Base-by-base conservation (phyloP, 2,329 filamentous ascomycete species). In the Phialophora macrospora region DNA sequence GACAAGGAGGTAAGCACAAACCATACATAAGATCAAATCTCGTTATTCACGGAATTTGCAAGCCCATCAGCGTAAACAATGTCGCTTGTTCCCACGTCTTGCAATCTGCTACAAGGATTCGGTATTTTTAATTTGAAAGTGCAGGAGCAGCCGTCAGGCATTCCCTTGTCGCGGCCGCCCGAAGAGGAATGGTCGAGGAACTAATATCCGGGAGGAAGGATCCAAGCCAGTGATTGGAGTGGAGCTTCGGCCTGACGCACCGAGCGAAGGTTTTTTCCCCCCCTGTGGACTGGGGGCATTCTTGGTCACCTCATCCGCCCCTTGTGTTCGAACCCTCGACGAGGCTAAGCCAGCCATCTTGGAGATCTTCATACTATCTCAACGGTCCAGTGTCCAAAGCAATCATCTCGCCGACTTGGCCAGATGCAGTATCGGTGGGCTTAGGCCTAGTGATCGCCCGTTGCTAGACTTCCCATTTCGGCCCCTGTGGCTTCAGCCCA, bases 401-500 rank as follows among this genome's bases (percentile, higher is more conserved):
- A 26, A 14, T 17, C 17, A 30, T 46, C 17, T 51, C 44, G 44
- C 57, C 38, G 28, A 32, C 28, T 49, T 59, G 26, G 30, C 56
- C 32, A 2, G 1, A 30, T 38, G 38, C 2, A 38, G 41, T n/a
- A 48, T 58, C 32, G 20, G 9, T 22, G 30, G 38, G 32, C 28
- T 34, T 52, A n/a, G 52, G 26, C 4, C 28, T 30, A 24, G 26
- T 3, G 63, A 62, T 61, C 58, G 30, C 52, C 63, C 63, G 26
- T 60, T 54, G 28, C 22, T 62, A 49, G 32, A n/a, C 52, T 38
- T 58, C 56, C 48, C 34, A 24, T 57, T 54, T 28, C 20, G 20
- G 41, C 57, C 58, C 58, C 51, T 60, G 56, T 65, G 63, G 63
- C 63, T 65, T 57, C 34, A 52, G 57, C 57, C 63, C 60, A 54